phyloP scores from a whole-genome alignment of 2,329 filamentous ascomycete genomes.

The Leptographium wingfieldii region DNA sequence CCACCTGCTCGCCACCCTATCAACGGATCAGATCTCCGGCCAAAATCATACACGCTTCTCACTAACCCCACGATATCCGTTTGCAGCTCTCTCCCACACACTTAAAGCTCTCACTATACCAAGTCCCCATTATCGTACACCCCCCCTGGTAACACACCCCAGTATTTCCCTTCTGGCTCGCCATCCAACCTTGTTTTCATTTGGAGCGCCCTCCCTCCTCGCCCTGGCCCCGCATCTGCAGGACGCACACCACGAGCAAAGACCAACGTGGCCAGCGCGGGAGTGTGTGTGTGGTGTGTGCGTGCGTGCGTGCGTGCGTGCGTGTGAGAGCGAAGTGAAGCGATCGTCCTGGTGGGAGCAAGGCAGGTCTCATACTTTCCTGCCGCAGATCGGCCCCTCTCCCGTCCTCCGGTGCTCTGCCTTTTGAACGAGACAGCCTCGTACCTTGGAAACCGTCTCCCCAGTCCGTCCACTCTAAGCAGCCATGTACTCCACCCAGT shows the following conservation, averaged over 20 bases:
- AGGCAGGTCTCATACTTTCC: neutral
- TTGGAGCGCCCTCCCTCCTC: neutral
- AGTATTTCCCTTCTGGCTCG: neutral
- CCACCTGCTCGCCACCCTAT: neutral
- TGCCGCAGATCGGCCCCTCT: too few species aligned
- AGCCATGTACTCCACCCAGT: conserved; percentile 41
- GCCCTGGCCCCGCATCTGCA: conserved; percentile 1
- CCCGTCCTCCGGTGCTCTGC: neutral
- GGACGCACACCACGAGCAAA: neutral
- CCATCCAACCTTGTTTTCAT: neutral
- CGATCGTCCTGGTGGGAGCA: neutral
- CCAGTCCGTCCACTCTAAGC: conserved; percentile 10
- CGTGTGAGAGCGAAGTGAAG: neutral
- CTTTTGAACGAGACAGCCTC: neutral
- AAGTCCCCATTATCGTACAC: neutral
- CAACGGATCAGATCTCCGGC: neutral
- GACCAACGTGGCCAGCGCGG: neutral
- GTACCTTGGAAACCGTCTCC: neutral
- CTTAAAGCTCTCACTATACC: neutral
- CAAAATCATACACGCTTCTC: neutral
- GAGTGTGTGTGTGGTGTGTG: neutral
- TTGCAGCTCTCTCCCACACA: neutral
- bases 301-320: too few species aligned
- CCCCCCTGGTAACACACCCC: neutral
- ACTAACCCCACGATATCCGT: neutral